Evolutionary conservation across 1,284 basidiomycete genomes (phyloP), one percentile per base, ranked within the genome.

Genomic region (Mycena citricolor): DNA sequence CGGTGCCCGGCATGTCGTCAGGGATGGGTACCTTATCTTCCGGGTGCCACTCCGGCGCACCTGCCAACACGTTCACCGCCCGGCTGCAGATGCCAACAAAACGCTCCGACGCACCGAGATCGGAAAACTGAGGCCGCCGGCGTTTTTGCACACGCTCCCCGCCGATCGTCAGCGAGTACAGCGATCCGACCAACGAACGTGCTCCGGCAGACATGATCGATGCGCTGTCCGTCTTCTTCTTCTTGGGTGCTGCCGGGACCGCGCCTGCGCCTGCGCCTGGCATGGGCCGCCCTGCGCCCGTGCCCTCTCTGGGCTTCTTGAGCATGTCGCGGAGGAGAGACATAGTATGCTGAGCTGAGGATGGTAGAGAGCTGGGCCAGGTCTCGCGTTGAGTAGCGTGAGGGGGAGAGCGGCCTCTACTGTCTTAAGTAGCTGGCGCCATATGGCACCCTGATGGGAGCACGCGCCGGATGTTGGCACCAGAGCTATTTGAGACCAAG

Each of bases 241-340:
- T n/a, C n/a, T n/a, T n/a, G n/a, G n/a, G n/a, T n/a, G n/a, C n/a
- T n/a, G n/a, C n/a, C n/a, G n/a, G n/a, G n/a, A n/a, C n/a, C n/a
- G n/a, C n/a, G n/a, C n/a, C n/a, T n/a, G n/a, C n/a, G 11, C 14
- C 20, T 29, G 25, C 40, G n/a, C n/a, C n/a, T n/a, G n/a, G n/a
- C n/a, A n/a, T n/a, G n/a, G n/a, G n/a, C n/a, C n/a, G n/a, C n/a
- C n/a, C n/a, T n/a, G n/a, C n/a, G n/a, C n/a, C n/a, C 17, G 34
- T 14, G 26, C 35, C 39, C 16, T 42, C 39, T 43, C 46, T 49
- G 23, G 32, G 22, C 23, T 46, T 45, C 35, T 52, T 52, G 43
- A 52, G 42, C n/a, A 49, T 35, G 30, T 45, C 47, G 37, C 51
- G 51, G 16, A 52, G 40, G 32, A 52, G 51, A 44, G 51, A 52